Base-by-base conservation (phyloP, 169 alveolate species). In the Plasmodium vivax region DNA sequence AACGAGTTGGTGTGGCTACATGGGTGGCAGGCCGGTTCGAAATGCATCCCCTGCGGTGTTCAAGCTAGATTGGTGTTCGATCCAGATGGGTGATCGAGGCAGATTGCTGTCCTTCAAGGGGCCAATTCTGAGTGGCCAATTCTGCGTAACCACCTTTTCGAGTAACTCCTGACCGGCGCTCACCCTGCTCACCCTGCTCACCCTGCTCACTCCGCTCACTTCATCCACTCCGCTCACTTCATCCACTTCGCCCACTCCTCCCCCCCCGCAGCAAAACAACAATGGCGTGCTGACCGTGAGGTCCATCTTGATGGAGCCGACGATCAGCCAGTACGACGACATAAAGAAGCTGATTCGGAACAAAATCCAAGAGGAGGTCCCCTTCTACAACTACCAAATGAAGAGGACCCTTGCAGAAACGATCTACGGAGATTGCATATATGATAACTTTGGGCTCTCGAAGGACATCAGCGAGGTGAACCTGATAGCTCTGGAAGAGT, bases 371-470 rank as follows among this genome's bases (percentile, higher is more conserved):
- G 94, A 90, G 56, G 23, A 71, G 7, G 82, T 38, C 23, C 94
- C 94, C 38, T 90, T 90, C 81, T 81, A 81, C 83, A 90, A 90
- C 83, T 90, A 90, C 56, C 72, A 82, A 41, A 92, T 96, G 23
- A 93, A 95, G 43, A 95, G 97, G 38, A 19, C 80, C 1, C 77
- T 96, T 41, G 98, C 98, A 2, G 98, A 96, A 75, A 79, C 93
- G 14, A 80, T 94, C 54, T 96, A 96, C 85, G 97, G 97, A 10
- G 97, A 96, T 47, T 79, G 96, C 36, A 96, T 96, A 9, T 96
- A 96, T 80, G 98, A 96, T 56, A 83, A 87, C 92, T 85, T 54
- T 75, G 87, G 97, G 92, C 47, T 96, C 84, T 9, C 94, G 62
- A 94, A 88, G 81, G 79, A 96, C 84, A 45, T 87, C 80, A 83